These are phyloP conservation scores for Eimeria sp. DNA, from an alignment of 169 alveolate genomes.

Conservation along the genomic window DNA sequence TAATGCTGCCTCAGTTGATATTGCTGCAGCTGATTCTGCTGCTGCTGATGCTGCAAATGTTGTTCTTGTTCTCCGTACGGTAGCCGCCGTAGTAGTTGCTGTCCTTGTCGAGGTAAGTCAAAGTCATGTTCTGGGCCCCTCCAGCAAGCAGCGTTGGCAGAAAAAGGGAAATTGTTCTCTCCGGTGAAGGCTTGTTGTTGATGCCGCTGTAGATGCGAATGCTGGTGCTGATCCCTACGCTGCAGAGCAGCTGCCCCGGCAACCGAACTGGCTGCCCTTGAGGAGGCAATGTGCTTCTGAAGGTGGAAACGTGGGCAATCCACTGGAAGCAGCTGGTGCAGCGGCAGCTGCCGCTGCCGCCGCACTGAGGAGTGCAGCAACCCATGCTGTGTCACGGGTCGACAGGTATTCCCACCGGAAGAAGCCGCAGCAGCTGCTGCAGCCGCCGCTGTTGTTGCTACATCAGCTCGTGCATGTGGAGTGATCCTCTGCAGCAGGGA, in stretches of 20 bases:
- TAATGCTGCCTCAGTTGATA: not conserved
- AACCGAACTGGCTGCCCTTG: slow-evolving; percentile 19
- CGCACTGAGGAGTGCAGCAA: slow-evolving; percentile 3
- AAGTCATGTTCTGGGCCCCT: not conserved
- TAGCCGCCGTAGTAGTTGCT: slow-evolving; percentile 4
- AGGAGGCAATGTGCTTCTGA: not conserved
- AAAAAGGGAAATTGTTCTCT: slow-evolving; percentile 7
- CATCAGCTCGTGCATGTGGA: slow-evolving; percentile 15
- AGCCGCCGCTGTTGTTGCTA: not conserved
- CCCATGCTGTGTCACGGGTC: not conserved
- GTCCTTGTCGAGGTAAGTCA: slow-evolving; percentile 10
- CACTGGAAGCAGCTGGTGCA: not conserved
- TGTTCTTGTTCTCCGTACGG: not conserved
- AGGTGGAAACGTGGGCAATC: not conserved
- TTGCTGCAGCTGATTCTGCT: not conserved
- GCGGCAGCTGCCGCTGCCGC: slow-evolving; percentile 52
- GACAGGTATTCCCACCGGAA: not conserved
- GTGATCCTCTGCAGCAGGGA: not conserved
- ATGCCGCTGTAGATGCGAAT: slow-evolving; percentile 15
- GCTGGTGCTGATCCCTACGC: slow-evolving; percentile 29
- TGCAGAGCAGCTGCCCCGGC: slow-evolving; percentile 48
- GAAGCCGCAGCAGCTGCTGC: slow-evolving; percentile 19
- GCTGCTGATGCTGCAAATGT: slow-evolving; percentile 6
- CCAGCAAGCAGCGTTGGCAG: slow-evolving; percentile 27
- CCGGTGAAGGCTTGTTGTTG: not conserved